Conservation (phyloP, 2,329 filamentous ascomycete species). For the Penicillium sp. region DNA sequence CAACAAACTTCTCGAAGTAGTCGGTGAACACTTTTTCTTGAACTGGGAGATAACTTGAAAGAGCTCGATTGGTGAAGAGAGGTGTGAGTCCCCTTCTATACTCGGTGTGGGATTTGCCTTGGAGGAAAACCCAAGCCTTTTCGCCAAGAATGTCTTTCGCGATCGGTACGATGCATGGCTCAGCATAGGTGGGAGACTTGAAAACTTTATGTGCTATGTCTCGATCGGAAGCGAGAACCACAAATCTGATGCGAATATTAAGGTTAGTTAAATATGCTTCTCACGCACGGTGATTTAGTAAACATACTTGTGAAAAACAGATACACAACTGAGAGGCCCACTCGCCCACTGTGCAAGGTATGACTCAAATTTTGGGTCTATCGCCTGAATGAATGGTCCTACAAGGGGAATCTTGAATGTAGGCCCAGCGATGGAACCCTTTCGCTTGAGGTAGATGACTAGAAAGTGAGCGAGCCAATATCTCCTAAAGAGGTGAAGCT, state of each 20-base stretch:
- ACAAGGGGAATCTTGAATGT: constrained; percentile 73
- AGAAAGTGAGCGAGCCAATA: not conserved
- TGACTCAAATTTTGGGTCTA: constrained; percentile 79
- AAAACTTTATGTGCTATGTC: constrained; percentile 89
- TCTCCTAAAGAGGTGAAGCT: not conserved
- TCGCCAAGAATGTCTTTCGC: constrained; percentile 81
- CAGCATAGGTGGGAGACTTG: constrained; percentile 80
- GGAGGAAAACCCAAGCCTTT: constrained; percentile 89
- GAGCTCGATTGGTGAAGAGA: constrained; percentile 80
- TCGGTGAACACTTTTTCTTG: constrained; percentile 80
- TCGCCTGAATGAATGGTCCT: constrained; percentile 80
- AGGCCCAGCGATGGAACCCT: constrained; percentile 69
- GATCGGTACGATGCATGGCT: constrained; percentile 85
- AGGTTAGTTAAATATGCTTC: not conserved
- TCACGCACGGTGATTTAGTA: not conserved
- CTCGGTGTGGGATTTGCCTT: constrained; percentile 83
- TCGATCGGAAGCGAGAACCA: constrained; percentile 84
- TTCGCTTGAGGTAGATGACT: constrained; percentile 69
- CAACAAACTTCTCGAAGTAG: constrained; percentile 73
- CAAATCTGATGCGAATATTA: constrained; percentile 60
- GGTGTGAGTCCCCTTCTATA: constrained; percentile 88
- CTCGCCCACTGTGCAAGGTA: constrained; percentile 84
- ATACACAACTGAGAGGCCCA: constrained; percentile 86
- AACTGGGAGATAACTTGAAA: constrained; percentile 79
- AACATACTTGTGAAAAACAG: constrained; percentile 86